Conservation (phyloP, 805 yeast genomes). For the Saccharomycopsis schoenii region DNA sequence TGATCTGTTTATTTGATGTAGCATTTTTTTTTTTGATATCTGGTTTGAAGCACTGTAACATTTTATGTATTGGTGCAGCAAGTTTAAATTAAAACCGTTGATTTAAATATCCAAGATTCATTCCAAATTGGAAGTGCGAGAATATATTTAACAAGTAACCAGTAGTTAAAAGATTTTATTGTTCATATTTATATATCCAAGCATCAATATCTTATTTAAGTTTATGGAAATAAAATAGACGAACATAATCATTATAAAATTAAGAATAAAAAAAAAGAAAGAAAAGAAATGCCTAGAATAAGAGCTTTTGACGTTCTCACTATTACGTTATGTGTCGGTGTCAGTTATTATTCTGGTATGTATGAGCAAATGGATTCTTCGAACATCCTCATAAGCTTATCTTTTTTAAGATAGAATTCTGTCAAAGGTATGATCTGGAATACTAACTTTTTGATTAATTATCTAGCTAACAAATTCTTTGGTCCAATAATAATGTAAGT, state of each 20-base stretch:
- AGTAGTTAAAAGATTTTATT: too few relatives aligned
- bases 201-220: too few relatives aligned
- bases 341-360: conserved; percentile 16
- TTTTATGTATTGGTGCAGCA: too few relatives aligned
- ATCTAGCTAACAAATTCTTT: conserved; percentile 51
- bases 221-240: background rate
- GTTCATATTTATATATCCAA: too few relatives aligned
- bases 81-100: too few relatives aligned
- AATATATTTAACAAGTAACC: too few relatives aligned
- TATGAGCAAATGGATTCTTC: background rate
- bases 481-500: conserved; percentile 63
- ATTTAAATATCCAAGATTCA: too few relatives aligned
- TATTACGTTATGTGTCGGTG: conserved; percentile 20
- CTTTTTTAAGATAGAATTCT: background rate
- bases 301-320: conserved; percentile 24
- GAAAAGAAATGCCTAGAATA: conserved; percentile 23
- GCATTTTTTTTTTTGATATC: too few relatives aligned
- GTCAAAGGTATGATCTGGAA: conserved; percentile 29
- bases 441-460: background rate
- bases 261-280: background rate
- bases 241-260: too few relatives aligned
- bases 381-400: background rate
- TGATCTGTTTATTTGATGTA: too few relatives aligned
- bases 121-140: too few relatives aligned
- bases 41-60: too few relatives aligned